Conservation (phyloP, 192 early-diverging fungal genomes). For the Bifiguratus adelaidae region DNA sequence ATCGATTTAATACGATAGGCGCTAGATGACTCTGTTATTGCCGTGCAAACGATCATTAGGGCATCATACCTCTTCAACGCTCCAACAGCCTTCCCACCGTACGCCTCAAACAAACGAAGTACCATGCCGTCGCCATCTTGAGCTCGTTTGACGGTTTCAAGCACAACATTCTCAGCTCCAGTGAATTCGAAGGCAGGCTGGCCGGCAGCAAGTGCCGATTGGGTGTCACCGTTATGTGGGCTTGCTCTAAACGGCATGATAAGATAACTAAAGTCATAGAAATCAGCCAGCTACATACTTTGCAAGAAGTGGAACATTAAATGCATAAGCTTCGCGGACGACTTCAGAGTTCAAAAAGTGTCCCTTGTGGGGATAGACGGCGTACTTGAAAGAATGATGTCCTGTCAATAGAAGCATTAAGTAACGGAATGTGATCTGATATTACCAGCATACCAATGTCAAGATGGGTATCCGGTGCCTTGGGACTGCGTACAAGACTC, state of each 20-base stretch:
- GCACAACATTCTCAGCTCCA: constrained; percentile 53
- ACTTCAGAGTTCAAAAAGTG: constrained; percentile 71
- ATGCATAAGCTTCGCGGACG: constrained; percentile 83
- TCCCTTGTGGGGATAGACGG: constrained; percentile 79
- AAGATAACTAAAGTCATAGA: no score
- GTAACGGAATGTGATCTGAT: constrained; percentile 7
- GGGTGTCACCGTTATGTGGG: no score
- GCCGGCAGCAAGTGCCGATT: background rate
- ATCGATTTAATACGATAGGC: constrained; percentile 32
- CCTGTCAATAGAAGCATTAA: constrained; percentile 47
- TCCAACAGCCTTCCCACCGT: constrained; percentile 66
- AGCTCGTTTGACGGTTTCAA: constrained; percentile 89
- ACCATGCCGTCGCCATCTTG: constrained; percentile 64
- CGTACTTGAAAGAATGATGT: constrained; percentile 79
- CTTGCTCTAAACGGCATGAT: no score
- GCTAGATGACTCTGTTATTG: constrained; percentile 17
- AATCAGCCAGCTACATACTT: constrained; percentile 15
- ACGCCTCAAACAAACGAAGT: constrained; percentile 84
- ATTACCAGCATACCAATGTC: constrained; percentile 37
- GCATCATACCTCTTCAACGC: constrained; percentile 31
- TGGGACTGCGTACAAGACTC: constrained; percentile 79
- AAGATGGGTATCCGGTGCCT: constrained; percentile 53
- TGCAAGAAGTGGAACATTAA: constrained; percentile 72
- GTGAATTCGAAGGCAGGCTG: constrained; percentile 23
- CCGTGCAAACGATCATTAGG: background rate